A percentile compares a stretch with the other conserved stretches of the same genome.
phyloP scores from a whole-genome alignment of 768 basidiomycete genomes.

The Podaxis sp. region DNA sequence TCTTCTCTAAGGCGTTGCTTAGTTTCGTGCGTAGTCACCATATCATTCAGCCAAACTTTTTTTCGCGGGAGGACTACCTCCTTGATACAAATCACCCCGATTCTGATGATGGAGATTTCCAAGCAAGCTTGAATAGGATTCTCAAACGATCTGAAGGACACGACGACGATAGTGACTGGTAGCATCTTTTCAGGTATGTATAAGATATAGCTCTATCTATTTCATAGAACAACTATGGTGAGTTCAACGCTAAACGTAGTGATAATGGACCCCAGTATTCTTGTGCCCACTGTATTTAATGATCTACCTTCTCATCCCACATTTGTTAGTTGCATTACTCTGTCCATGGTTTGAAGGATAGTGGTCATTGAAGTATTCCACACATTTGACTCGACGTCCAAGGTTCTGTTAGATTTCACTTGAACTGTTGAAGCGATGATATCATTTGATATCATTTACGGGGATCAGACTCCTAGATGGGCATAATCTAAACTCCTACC shows the following conservation, averaged over 20 bases:
- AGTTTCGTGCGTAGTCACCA: background rate
- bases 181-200: background rate
- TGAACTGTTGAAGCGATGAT: too few species aligned
- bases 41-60: constrained; percentile 1
- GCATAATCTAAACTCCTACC: background rate
- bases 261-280: background rate
- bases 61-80: background rate
- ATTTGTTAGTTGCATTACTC: background rate
- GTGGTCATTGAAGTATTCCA: too few species aligned
- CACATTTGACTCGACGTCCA: too few species aligned
- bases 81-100: background rate
- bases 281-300: too few species aligned
- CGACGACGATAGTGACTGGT: background rate
- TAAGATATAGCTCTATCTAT: background rate
- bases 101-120: constrained; percentile 11
- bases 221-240: background rate
- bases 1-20: too few species aligned
- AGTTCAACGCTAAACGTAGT: background rate
- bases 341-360: background rate
- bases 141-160: background rate
- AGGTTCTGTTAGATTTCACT: too few species aligned
- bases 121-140: constrained; percentile 9
- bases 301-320: too few species aligned
- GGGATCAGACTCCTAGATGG: background rate
- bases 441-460: too few species aligned